phyloP scores from a whole-genome alignment of 768 basidiomycete species.

The Suillus occidentalis region DNA sequence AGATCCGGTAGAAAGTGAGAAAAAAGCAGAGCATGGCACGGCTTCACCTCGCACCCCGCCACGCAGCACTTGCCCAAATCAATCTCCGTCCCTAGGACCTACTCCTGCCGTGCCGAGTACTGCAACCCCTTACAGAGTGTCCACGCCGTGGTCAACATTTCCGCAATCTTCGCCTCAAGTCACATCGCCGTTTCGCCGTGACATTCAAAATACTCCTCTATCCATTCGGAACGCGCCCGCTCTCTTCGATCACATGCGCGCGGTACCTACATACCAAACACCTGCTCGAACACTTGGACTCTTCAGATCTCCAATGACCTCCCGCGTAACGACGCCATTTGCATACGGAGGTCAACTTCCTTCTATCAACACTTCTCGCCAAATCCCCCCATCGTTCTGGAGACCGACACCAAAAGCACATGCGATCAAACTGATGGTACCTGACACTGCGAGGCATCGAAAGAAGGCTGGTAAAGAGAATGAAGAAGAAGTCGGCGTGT shows the following conservation, averaged over 20 bases:
- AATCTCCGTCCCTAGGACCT: background rate
- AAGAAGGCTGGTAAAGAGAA: background rate
- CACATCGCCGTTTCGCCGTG: background rate
- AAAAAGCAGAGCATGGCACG: no score
- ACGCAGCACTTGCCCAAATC: background rate
- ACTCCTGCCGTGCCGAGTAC: background rate
- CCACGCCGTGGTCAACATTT: background rate
- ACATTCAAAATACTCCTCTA: background rate
- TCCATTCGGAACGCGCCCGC: background rate
- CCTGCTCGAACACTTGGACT: background rate
- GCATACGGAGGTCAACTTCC: background rate
- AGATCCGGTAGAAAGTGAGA: background rate
- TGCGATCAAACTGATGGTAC: background rate
- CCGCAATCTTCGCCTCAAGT: background rate
- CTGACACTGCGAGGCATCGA: background rate
- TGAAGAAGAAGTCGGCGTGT: background rate
- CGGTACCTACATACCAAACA: background rate
- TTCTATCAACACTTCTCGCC: background rate
- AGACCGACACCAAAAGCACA: background rate
- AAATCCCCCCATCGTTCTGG: background rate
- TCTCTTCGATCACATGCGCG: background rate
- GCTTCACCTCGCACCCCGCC: background rate
- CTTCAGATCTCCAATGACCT: background rate
- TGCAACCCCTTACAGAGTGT: background rate
- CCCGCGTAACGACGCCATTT: background rate